phyloP scores from a whole-genome alignment of 768 basidiomycete genomes.

The Lactifluus volemus region DNA sequence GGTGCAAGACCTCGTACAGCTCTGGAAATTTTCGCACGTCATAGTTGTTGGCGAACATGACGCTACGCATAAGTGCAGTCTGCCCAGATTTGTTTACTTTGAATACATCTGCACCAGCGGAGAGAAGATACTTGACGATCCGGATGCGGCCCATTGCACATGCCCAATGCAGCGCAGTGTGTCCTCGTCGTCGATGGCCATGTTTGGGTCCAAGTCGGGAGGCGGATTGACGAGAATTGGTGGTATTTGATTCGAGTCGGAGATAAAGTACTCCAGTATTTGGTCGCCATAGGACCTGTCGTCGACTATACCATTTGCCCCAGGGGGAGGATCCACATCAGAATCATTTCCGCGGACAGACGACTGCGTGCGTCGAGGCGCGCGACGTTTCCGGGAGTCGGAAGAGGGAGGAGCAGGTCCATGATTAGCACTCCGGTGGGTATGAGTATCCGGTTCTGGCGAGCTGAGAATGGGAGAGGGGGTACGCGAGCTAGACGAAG shows the following conservation, averaged over 20 bases:
- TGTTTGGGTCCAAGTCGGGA: constrained; percentile 87
- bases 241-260: constrained; percentile 90
- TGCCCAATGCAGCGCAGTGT: constrained; percentile 96
- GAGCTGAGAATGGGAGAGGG: constrained; percentile 78
- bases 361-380: constrained; percentile 38
- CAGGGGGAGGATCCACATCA: constrained; percentile 34
- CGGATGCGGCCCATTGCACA: constrained; percentile 98
- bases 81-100: constrained; percentile 95
- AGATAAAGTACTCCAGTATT: constrained; percentile 97
- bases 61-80: constrained; percentile 95
- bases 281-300: constrained; percentile 83
- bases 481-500: constrained; percentile 82
- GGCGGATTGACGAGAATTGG: constrained; percentile 81
- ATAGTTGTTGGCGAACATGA: constrained; percentile 99
- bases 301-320: constrained; percentile 40
- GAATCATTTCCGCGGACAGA: constrained; percentile 31
- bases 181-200: constrained; percentile 96
- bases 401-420: constrained; percentile 30
- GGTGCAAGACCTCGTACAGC: constrained; percentile 90
- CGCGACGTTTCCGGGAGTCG: constrained; percentile 38
- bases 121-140: constrained; percentile 87
- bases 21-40: constrained; percentile 99
- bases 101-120: constrained; percentile 94
- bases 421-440: constrained; percentile 32
- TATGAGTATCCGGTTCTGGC: constrained; percentile 38